Evolutionary conservation across 2,329 filamentous ascomycete species (phyloP).

Genomic region (Penicillium sp.): DNA sequence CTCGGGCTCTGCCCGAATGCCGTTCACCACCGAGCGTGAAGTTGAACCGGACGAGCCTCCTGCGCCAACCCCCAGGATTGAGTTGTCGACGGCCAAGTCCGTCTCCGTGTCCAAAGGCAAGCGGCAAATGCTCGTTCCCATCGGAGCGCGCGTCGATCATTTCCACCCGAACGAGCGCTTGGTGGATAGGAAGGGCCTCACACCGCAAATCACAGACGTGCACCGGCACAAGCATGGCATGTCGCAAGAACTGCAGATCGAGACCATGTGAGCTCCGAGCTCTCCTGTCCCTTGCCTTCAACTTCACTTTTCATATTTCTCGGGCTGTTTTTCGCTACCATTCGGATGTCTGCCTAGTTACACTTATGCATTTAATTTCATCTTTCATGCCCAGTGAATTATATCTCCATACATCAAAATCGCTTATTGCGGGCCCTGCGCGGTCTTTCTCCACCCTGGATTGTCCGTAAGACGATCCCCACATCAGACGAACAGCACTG

Average conservation of each 20-base stretch:
- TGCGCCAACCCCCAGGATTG: neutral
- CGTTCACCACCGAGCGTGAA: neutral
- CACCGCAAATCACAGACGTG: conserved; percentile 30
- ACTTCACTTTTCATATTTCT: too few species aligned
- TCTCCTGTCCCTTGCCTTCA: neutral
- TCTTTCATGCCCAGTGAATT: too few species aligned
- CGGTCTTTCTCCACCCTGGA: too few species aligned
- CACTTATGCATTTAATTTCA: neutral
- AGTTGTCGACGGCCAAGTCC: conserved; percentile 32
- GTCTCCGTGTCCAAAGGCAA: conserved; percentile 37
- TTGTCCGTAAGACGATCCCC: too few species aligned
- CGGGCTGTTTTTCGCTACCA: too few species aligned
- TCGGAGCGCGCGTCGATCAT: conserved; percentile 26
- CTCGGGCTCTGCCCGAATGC: too few species aligned
- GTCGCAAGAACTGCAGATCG: conserved; percentile 35
- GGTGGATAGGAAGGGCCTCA: conserved; percentile 28
- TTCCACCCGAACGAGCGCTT: conserved; percentile 30
- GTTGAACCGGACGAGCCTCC: neutral
- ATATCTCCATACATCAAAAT: too few species aligned
- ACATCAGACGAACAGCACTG: too few species aligned
- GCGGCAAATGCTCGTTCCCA: conserved; percentile 39
- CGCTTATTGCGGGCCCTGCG: too few species aligned
- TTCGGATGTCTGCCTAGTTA: too few species aligned
- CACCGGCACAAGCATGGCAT: conserved; percentile 32
- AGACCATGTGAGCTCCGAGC: conserved; percentile 21